phyloP scores from a whole-genome alignment of 1,284 basidiomycete genomes.

The Ustilago cynodontis region DNA sequence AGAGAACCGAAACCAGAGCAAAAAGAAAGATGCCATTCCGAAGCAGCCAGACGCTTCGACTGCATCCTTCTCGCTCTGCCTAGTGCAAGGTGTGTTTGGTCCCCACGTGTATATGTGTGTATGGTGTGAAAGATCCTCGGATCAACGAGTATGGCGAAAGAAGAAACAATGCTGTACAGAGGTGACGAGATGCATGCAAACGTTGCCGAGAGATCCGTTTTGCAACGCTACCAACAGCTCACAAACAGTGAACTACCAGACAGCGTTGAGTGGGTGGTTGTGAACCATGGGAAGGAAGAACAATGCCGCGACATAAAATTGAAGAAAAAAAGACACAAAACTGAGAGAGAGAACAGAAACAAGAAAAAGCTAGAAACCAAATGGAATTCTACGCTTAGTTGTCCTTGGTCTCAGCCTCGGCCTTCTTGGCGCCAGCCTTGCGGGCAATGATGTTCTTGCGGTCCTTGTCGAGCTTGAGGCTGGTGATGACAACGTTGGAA shows the following conservation, averaged over 20 bases:
- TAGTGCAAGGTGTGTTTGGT: not conserved
- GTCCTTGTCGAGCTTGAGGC: constrained; percentile 70
- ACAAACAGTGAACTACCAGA: not conserved
- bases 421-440: constrained; percentile 63
- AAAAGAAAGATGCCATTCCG: not conserved
- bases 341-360: not conserved
- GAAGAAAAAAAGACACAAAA: not conserved
- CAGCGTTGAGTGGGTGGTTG: not conserved
- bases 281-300: not conserved
- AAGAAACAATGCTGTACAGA: constrained; percentile 1
- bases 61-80: constrained; percentile 7
- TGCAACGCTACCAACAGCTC: not conserved
- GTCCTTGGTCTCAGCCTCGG: constrained; percentile 52
- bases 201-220: constrained; percentile 2
- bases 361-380: not conserved
- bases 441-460: constrained; percentile 65
- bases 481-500: constrained; percentile 90
- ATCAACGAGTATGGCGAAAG: constrained; percentile 6
- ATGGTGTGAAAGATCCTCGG: constrained; percentile 15
- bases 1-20: not conserved
- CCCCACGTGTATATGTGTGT: not conserved
- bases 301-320: not conserved
- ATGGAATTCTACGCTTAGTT: constrained; percentile 29
- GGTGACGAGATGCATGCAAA: not conserved
- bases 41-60: constrained; percentile 27